Evolutionary conservation across 2,329 filamentous ascomycete species (phyloP), one percentile per base, ranked within the genome.

Genomic region (Cordyceps militaris): DNA sequence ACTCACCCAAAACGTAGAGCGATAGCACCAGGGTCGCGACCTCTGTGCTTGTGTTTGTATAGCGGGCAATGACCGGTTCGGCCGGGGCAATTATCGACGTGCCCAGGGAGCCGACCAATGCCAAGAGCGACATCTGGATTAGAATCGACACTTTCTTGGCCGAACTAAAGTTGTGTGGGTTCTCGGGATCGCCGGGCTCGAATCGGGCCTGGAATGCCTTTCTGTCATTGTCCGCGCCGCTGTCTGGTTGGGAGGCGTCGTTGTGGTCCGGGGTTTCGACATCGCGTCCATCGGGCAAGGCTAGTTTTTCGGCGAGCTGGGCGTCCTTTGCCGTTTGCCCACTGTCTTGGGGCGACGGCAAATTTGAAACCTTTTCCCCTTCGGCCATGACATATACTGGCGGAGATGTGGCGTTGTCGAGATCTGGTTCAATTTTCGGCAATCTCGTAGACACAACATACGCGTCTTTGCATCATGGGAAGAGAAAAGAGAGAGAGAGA

Each of bases 71-170:
- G 32, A 49, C 46, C 11, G 46, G 44, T 19, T 57, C 44, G 16
- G 54, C 54, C 1, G 54, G 54, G 32, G 54, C 54, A n/a, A 50
- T 57, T 14, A 57, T 57, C 23, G 54, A 57, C 24, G 54, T 57
- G 44, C 54, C 54, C 11, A 57, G 44, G 13, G 54, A 57, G 26
- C 54, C 54, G 11, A 34, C 54, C 32, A 57, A 36, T 13, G 54
- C 54, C 40, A 57, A 46, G 44, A 57, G 54, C 3, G 54, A 48
- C 54, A 57, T 57, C 46, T 57, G 54, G 11, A 57, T 21, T 19
- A 57, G 46, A 50, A 57, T 57, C 40, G 54, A 38, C 24, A 57
- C 23, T 9, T 57, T 57, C 26, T 44, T 57, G 54, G 24, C 24
- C n/a, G 54, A 32, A 26, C 44, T 32, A 26, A 57, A 57, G 54